Percentiles rank a stretch among this genome's conserved stretches.
Conservation (phyloP, 2,329 filamentous ascomycete genomes). For the Conoideocrella luteorostrata region DNA sequence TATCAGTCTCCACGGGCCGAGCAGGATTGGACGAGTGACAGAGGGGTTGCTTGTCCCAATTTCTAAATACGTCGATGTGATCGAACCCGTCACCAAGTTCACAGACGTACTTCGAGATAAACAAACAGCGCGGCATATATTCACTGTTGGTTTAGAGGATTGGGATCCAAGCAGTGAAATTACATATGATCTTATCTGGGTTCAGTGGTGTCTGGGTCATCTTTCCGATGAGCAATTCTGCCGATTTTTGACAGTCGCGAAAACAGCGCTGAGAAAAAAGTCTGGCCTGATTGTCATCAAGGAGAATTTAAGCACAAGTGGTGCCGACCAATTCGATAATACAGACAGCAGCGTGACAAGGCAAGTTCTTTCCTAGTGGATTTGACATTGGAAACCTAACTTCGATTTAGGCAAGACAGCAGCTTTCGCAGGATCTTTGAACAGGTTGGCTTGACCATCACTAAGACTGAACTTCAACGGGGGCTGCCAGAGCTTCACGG, state of each 20-base stretch:
- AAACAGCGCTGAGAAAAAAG: slow-evolving; percentile 26
- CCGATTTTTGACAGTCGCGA: slow-evolving; percentile 59
- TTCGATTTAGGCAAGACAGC: too few species aligned
- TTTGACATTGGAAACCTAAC: too few species aligned
- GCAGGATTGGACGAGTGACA: slow-evolving; percentile 76
- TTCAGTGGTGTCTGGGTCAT: slow-evolving; percentile 85
- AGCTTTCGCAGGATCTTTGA: too few species aligned
- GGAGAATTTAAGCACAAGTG: slow-evolving; percentile 63
- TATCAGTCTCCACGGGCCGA: not conserved
- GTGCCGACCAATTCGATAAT: slow-evolving; percentile 65
- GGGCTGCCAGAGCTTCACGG: too few species aligned
- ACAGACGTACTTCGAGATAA: slow-evolving; percentile 54
- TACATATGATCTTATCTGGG: slow-evolving; percentile 78
- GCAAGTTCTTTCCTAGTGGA: too few species aligned
- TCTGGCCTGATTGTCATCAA: slow-evolving; percentile 32
- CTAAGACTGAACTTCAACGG: too few species aligned
- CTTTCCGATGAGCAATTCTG: slow-evolving; percentile 69
- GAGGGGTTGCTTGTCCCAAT: slow-evolving; percentile 65
- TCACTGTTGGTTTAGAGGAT: slow-evolving; percentile 66
- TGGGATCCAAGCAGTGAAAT: slow-evolving; percentile 47
- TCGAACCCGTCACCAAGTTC: slow-evolving; percentile 82
- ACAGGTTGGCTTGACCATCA: too few species aligned
- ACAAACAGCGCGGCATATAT: slow-evolving; percentile 55
- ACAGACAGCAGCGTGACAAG: slow-evolving; percentile 71
- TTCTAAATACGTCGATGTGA: slow-evolving; percentile 65